Evolutionary conservation across 352 stramenopile genomes (phyloP).

Genomic region (Peronosclerospora sorghi): DNA sequence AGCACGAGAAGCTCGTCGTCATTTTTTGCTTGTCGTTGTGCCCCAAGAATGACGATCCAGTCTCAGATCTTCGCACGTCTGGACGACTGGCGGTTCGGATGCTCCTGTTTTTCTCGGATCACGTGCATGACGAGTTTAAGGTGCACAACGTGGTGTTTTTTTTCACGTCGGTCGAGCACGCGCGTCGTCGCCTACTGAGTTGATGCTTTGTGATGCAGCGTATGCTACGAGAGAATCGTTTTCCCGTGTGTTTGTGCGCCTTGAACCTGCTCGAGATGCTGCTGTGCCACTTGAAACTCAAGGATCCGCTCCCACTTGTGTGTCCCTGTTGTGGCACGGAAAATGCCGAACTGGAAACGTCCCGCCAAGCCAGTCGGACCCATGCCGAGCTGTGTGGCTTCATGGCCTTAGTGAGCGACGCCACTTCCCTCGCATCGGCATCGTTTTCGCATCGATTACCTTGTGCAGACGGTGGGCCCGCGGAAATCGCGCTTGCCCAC

Average conservation of each 20-base stretch:
- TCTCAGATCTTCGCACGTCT: conserved; percentile 47
- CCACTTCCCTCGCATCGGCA: conserved; percentile 23
- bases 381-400: conserved; percentile 52
- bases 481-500: conserved; percentile 43
- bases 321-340: conserved; percentile 65
- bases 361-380: conserved; percentile 33
- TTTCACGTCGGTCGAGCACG: neutral
- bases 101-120: conserved; percentile 57
- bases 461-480: conserved; percentile 24
- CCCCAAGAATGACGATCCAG: conserved; percentile 45
- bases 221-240: conserved; percentile 60
- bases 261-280: conserved; percentile 62
- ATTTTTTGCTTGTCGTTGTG: neutral
- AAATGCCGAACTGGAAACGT: conserved; percentile 47
- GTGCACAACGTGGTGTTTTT: conserved; percentile 7
- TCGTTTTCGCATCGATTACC: conserved; percentile 31
- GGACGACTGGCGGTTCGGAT: conserved; percentile 47
- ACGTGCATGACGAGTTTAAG: conserved; percentile 63
- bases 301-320: conserved; percentile 45
- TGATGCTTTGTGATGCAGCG: conserved; percentile 21
- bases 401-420: conserved; percentile 29
- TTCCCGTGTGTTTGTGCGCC: conserved; percentile 48
- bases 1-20: neutral
- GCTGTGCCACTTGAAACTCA: conserved; percentile 56
- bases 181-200: neutral